These are phyloP conservation scores for Coprinellus micaceus DNA, from an alignment of 768 basidiomycete species.

Conservation along the genomic window DNA sequence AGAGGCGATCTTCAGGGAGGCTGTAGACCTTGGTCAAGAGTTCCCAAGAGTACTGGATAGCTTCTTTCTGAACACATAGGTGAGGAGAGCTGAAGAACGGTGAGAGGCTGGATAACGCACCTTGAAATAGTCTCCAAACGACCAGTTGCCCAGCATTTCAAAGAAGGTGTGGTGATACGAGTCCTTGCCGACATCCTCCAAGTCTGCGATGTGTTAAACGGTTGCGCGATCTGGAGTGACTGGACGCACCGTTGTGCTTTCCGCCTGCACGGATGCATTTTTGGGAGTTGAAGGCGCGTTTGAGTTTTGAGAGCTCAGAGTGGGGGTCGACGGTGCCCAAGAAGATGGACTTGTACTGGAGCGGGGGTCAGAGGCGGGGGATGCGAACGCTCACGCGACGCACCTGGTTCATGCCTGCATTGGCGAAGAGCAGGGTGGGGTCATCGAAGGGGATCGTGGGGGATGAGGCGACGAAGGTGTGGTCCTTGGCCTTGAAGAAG, in stretches of 20 bases:
- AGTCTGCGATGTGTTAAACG: conserved; percentile 48
- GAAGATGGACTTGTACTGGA: conserved; percentile 93
- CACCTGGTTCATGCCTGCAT: conserved; percentile 97
- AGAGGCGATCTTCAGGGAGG: conserved; percentile 85
- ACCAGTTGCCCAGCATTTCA: conserved; percentile 99
- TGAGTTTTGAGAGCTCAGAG: conserved; percentile 85
- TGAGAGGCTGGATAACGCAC: conserved; percentile 32
- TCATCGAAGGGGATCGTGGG: conserved; percentile 96
- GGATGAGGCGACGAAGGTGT: conserved; percentile 88
- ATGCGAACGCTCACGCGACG: conserved; percentile 10
- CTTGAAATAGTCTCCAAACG: conserved; percentile 99
- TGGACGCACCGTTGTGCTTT: conserved; percentile 89
- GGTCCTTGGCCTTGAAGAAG: conserved; percentile 75
- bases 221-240: too few relatives aligned
- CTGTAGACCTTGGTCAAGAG: conserved; percentile 86
- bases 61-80: conserved; percentile 94
- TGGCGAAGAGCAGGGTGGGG: conserved; percentile 95
- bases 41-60: conserved; percentile 91
- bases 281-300: conserved; percentile 92
- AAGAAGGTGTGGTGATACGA: conserved; percentile 98
- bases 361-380: not conserved
- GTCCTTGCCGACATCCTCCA: conserved; percentile 98
- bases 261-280: conserved; percentile 99
- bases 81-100: too few relatives aligned
- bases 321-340: conserved; percentile 96